Base-by-base conservation (phyloP, 2,329 filamentous ascomycete species). In the Verticillium tricorpus region DNA sequence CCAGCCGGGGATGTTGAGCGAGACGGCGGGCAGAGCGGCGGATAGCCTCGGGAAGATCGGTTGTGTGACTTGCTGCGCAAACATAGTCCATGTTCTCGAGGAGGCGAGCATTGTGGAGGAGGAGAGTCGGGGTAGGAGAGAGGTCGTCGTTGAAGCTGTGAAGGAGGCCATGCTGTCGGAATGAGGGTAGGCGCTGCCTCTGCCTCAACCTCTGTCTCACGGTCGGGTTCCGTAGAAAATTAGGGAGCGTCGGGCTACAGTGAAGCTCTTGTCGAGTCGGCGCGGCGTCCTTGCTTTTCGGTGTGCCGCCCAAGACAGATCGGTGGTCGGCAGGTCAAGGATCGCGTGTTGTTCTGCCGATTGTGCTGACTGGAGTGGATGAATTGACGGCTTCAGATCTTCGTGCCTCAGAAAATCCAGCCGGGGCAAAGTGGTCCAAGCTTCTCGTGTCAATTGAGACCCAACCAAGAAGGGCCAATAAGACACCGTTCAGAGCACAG, bases 11-110 rank as follows among this genome's bases (percentile, higher is more conserved):
- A 85, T 70, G 61, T 77, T 78, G 62, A 82, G 72, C 67, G 87
- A 82, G 66, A 91, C 80, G 45, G 84, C 79, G 28, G 90, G 86
- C 45, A 89, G 75, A 7, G 86, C 78, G 63, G 89, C 78, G 17
- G 84, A 78, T 35, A 87, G 74, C 66, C 80, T 82, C 62, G 81
- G 81, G 63, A 87, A 75, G 68, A 83, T 76, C 59, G 81, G 76
- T 65, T 78, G 70, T 39, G 78, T 75, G 61, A 81, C 72, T 64
- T 80, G 78, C 60, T 78, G 76, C 56, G 78, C 77, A 60, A 78
- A 80, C 56, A 82, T 65, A 1, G 76, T 75, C 7, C 78, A 72
- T 63, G 78, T 78, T 69, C 77, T 75, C 57, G 79, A 76, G 32
- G 78, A 73, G 28, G 75, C 72, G 63, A 77, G 72, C 59, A 77